Percentiles rank a stretch among this genome's conserved stretches.
These are phyloP conservation scores for Mercurialis annua DNA, from an alignment of 345 rosid genomes.

Conservation along the genomic window DNA sequence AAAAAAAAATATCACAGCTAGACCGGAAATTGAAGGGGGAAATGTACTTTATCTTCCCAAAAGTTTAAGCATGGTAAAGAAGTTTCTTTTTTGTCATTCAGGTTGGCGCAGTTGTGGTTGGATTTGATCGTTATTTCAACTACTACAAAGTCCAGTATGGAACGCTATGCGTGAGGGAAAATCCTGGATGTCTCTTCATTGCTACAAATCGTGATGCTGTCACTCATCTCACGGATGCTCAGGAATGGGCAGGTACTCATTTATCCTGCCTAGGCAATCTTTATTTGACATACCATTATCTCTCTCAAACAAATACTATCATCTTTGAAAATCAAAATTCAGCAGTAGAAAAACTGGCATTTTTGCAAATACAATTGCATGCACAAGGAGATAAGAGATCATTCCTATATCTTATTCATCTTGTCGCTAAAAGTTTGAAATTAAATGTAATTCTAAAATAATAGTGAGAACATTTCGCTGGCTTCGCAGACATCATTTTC, in stretches of 20 bases:
- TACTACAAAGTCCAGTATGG: conserved; percentile 39
- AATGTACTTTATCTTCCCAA: no score
- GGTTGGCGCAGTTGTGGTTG: conserved; percentile 37
- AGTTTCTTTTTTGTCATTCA: background rate
- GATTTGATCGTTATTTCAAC: conserved; percentile 35
- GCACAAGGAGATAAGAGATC: background rate
- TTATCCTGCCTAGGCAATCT: conserved; percentile 5
- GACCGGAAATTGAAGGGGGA: conserved; percentile 3
- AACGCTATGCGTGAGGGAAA: conserved; percentile 34
- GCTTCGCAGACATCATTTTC: background rate
- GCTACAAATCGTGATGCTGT: conserved; percentile 36
- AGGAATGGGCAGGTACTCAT: conserved; percentile 37
- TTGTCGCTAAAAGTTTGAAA: background rate
- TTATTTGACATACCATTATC: conserved; percentile 2
- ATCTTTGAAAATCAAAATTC: background rate
- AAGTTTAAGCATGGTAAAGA: conserved; percentile 5
- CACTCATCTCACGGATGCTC: conserved; percentile 38
- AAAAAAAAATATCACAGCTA: no score
- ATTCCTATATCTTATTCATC: background rate
- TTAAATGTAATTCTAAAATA: background rate
- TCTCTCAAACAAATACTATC: background rate
- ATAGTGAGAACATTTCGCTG: no score
- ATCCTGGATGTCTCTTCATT: conserved; percentile 36
- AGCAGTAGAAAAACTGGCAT: background rate
- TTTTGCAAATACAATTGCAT: background rate